Evolutionary conservation across 2,329 filamentous ascomycete genomes (phyloP).

Genomic region (Cordyceps cateniannulata): DNA sequence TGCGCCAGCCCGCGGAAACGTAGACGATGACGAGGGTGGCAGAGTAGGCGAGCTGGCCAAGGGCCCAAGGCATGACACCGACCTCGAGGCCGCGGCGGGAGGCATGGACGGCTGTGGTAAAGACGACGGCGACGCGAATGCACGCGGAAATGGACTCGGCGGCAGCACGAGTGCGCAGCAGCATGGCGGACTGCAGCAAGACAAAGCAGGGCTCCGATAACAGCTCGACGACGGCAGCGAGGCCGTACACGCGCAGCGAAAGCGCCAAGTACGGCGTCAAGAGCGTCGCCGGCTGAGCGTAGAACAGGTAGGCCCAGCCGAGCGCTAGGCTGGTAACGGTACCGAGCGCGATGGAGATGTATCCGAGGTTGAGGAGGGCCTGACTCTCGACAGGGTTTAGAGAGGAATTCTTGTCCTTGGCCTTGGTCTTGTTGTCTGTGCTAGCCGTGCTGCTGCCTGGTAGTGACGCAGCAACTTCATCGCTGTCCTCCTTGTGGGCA

Average conservation of each 20-base stretch:
- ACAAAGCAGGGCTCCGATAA: slow-evolving; percentile 85
- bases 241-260: slow-evolving; percentile 48
- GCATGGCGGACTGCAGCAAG: slow-evolving; percentile 72
- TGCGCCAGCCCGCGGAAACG: slow-evolving; percentile 47
- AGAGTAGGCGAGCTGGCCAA: slow-evolving; percentile 78
- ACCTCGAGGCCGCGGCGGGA: slow-evolving; percentile 43
- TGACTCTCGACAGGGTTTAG: slow-evolving; percentile 45
- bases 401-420: neutral
- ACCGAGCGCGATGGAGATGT: slow-evolving; percentile 68
- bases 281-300: slow-evolving; percentile 38
- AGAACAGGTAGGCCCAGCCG: slow-evolving; percentile 60
- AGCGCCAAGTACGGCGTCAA: slow-evolving; percentile 57
- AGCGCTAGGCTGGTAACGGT: slow-evolving; percentile 56
- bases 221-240: slow-evolving; percentile 64
- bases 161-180: slow-evolving; percentile 71
- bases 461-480: neutral
- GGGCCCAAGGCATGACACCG: slow-evolving; percentile 81
- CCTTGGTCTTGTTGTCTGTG: neutral
- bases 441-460: neutral
- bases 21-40: slow-evolving; percentile 65
- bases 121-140: slow-evolving; percentile 67
- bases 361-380: slow-evolving; percentile 81
- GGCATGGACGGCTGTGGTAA: slow-evolving; percentile 61
- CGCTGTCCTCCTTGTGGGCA: neutral
- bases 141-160: slow-evolving; percentile 82